A percentile compares a stretch with the other conserved stretches of the same genome.
Conservation (phyloP, 768 basidiomycete species). For the Thelephora ganbajun region DNA sequence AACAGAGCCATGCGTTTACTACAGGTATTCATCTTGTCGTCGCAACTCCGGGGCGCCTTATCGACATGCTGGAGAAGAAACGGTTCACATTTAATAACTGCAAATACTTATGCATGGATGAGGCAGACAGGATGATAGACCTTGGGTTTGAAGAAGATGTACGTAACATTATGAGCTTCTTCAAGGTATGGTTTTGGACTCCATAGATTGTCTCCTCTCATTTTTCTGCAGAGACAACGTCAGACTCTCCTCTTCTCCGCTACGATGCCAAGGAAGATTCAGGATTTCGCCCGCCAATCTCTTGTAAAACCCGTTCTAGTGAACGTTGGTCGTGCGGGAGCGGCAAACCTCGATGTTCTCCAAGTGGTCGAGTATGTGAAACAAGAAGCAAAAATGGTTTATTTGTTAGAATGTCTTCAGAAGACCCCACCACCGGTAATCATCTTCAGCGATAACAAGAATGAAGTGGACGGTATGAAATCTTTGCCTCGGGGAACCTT, state of each 20-base stretch:
- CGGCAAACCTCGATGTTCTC: slow-evolving; percentile 91
- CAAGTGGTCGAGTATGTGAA: slow-evolving; percentile 98
- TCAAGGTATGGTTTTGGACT: slow-evolving; percentile 50
- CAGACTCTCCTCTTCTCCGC: slow-evolving; percentile 97
- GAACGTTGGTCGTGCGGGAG: slow-evolving; percentile 96
- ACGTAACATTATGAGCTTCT: slow-evolving; percentile 97
- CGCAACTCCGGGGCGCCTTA: slow-evolving; percentile 91
- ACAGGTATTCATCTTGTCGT: slow-evolving; percentile 93
- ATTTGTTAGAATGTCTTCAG: slow-evolving; percentile 91
- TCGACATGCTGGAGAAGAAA: slow-evolving; percentile 97
- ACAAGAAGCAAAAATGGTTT: slow-evolving; percentile 99
- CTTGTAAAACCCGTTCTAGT: slow-evolving; percentile 91
- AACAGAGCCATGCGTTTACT: slow-evolving; percentile 84
- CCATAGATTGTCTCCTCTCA: neutral
- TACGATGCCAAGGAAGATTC: slow-evolving; percentile 98
- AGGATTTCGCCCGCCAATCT: slow-evolving; percentile 95
- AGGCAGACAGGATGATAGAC: slow-evolving; percentile 99
- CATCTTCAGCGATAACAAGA: slow-evolving; percentile 98
- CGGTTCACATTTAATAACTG: slow-evolving; percentile 85
- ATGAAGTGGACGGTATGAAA: slow-evolving; percentile 90
- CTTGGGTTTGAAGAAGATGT: slow-evolving; percentile 98
- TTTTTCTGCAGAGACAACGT: slow-evolving; percentile 58
- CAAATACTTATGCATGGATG: slow-evolving; percentile 97
- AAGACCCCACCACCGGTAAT: slow-evolving; percentile 98
- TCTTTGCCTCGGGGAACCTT: neutral